These are phyloP conservation scores for Clitocybe nebularis DNA, from an alignment of 1,284 basidiomycete species.

Conservation along the genomic window DNA sequence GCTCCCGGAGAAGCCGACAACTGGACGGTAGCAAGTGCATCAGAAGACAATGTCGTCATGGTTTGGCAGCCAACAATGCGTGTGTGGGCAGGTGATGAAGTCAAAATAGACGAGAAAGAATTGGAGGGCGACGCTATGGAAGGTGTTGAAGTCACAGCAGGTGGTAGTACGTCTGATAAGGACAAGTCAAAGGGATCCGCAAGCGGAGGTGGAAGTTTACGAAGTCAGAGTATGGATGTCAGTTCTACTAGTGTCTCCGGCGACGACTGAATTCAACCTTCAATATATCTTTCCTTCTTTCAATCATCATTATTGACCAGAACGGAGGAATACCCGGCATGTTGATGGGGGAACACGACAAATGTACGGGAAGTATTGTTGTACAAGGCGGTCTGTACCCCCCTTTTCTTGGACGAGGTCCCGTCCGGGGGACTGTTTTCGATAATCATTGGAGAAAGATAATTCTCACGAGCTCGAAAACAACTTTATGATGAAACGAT, in stretches of 20 bases:
- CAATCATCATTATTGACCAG: too few relatives aligned
- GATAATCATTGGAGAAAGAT: conserved; percentile 53
- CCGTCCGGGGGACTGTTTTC: conserved; percentile 6
- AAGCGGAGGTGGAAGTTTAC: conserved; percentile 27
- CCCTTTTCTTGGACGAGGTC: conserved; percentile 2
- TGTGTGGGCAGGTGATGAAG: conserved; percentile 80
- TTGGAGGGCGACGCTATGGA: conserved; percentile 76
- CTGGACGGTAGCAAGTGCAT: conserved; percentile 76
- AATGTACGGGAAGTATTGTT: conserved; percentile 19
- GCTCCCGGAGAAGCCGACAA: conserved; percentile 71
- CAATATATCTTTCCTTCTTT: too few relatives aligned
- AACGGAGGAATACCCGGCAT: conserved; percentile 1
- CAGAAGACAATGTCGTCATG: conserved; percentile 87
- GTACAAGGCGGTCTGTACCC: conserved; percentile 13
- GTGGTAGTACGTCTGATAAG: conserved; percentile 23
- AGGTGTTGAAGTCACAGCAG: conserved; percentile 50
- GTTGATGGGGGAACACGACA: conserved; percentile 2
- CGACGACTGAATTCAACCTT: conserved; percentile 33
- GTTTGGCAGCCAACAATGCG: conserved; percentile 87
- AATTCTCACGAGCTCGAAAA: conserved; percentile 67
- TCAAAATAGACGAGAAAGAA: conserved; percentile 74
- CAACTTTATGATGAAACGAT: conserved; percentile 37
- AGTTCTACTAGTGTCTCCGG: conserved; percentile 38
- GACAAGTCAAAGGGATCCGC: conserved; percentile 24
- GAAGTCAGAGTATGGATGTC: conserved; percentile 54